Evolutionary conservation across 805 yeast genomes (phyloP).

Genomic region (Aciculoconidium aculeatum): DNA sequence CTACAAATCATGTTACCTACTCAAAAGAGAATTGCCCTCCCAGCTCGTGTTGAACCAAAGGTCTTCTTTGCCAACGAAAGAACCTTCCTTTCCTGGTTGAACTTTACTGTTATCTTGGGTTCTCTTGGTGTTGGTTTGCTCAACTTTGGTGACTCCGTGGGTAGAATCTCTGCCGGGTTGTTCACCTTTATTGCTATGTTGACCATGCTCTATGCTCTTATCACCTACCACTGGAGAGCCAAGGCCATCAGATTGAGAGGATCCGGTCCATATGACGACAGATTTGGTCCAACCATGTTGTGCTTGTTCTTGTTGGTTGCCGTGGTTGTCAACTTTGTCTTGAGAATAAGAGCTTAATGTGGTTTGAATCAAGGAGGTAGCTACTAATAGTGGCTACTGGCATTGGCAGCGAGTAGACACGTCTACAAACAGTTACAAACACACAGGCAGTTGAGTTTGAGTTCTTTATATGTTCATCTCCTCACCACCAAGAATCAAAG

Average conservation of each 20-base stretch:
- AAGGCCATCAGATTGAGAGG: constrained; percentile 97
- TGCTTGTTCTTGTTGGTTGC: constrained; percentile 91
- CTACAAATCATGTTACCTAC: constrained; percentile 25
- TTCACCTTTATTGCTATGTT: constrained; percentile 97
- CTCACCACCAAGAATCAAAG: too few species aligned
- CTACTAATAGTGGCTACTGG: too few species aligned
- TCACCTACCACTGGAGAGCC: constrained; percentile 99
- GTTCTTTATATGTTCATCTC: too few species aligned
- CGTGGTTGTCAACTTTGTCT: constrained; percentile 84
- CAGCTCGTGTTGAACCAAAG: constrained; percentile 97
- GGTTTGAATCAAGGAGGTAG: too few species aligned
- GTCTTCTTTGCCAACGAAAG: constrained; percentile 99
- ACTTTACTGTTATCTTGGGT: constrained; percentile 96
- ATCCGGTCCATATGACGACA: constrained; percentile 98
- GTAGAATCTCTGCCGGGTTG: constrained; percentile 86
- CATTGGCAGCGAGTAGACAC: too few species aligned
- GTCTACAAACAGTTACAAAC: too few species aligned
- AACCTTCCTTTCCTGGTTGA: constrained; percentile 96
- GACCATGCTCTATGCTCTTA: constrained; percentile 92
- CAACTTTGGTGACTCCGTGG: constrained; percentile 93
- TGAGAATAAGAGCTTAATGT: constrained; percentile 66
- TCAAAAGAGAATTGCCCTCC: constrained; percentile 87
- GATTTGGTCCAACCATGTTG: constrained; percentile 96
- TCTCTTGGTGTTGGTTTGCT: constrained; percentile 93
- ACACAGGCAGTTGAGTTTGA: too few species aligned